Conservation (phyloP, 805 yeast genomes). For the Kuraishia hungarica region DNA sequence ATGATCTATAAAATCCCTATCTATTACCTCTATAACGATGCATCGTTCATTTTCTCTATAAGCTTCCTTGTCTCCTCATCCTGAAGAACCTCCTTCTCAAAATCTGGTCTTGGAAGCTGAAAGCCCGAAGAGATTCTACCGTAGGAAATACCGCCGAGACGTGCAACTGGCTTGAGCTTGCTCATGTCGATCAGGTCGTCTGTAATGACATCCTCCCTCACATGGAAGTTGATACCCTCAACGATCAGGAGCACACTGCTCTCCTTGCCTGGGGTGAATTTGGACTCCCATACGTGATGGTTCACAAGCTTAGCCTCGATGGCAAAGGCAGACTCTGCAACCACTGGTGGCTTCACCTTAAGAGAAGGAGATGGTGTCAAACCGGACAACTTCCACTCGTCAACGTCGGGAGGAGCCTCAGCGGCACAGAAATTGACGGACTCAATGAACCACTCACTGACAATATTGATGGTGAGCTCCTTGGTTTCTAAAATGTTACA, state of each 20-base stretch:
- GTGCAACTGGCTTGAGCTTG: conserved; percentile 43
- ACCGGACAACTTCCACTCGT: conserved; percentile 51
- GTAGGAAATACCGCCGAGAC: conserved; percentile 46
- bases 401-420: conserved; percentile 37
- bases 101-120: conserved; percentile 38
- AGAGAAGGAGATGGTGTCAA: conserved; percentile 36
- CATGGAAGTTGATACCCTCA: conserved; percentile 52
- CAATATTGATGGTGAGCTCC: conserved; percentile 47
- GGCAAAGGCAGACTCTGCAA: conserved; percentile 54
- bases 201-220: conserved; percentile 44
- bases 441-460: conserved; percentile 57
- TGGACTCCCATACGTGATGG: conserved; percentile 35
- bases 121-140: conserved; percentile 34
- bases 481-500: conserved; percentile 38
- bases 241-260: conserved; percentile 34
- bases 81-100: conserved; percentile 8
- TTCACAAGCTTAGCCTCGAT: conserved; percentile 44
- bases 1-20: not conserved
- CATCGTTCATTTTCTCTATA: not conserved
- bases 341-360: conserved; percentile 44
- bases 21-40: not conserved
- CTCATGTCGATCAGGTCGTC: conserved; percentile 31
- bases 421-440: conserved; percentile 48
- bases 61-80: not conserved
- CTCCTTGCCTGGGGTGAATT: conserved; percentile 20